Evolutionary conservation across 768 basidiomycete species (phyloP), one percentile per base, ranked within the genome.

Genomic region (Podaxis sp.): DNA sequence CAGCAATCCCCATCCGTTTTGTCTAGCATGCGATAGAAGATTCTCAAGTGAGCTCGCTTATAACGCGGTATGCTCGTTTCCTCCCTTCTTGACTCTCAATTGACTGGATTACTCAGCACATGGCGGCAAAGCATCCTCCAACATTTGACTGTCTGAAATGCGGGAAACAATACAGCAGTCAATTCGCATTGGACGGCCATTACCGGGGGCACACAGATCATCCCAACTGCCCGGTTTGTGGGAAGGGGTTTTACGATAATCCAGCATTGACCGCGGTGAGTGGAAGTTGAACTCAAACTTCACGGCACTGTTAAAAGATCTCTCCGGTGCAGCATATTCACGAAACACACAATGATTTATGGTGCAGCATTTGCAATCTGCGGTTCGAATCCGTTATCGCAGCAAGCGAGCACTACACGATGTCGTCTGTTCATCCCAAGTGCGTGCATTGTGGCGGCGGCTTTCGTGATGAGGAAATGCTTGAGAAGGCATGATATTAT

Each of bases 141-240:
- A 78, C 78, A 8, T 80, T 72, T 64, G 77, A 77, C 65, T 80
- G 79, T 63, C 59, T 65, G 5, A 60, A 64, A 15, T 80, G 79
- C 66, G 70, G 70, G 38, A 63, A 74, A 47, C 69, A 65, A 4
- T 81, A 72, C 60, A 66, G 70, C 38, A 75, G 73, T 17, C 73
- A 71, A 15, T 73, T 75, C 54, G 75, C 77, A 2, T 66, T 82
- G 22, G 76, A 80, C 13, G 80, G 80, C 61, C 82, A 83, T 61
- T 83, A 79, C 65, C 72, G 79, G 29, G 81, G 80, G 6, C 77
- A 78, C 9, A 63, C 73, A 29, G 68, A 71, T 4, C 82, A 83
- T 66, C 80, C 82, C 1, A 83, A 80, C 47, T 83, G 82, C 65
- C 55, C 67, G 11, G 72, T 74, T 24, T 83, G 82, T 63, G 77